Conservation (phyloP, 495 filamentous ascomycete species). For the Chaetomium fimeti region DNA sequence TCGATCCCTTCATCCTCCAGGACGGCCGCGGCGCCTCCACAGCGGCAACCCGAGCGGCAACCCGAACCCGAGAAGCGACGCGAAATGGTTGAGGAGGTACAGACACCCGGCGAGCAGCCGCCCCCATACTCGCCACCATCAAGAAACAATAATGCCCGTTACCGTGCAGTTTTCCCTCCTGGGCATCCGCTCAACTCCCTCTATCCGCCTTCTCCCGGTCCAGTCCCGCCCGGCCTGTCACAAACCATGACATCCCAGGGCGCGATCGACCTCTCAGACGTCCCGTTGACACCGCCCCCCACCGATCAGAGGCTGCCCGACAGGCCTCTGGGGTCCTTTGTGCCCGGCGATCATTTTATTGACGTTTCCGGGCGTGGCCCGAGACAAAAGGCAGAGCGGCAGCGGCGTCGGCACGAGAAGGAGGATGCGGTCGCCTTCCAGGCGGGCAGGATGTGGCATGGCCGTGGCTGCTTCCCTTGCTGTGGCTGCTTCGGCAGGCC, state of each 20-base stretch:
- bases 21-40: conserved; percentile 23
- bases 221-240: conserved; percentile 42
- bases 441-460: conserved; percentile 59
- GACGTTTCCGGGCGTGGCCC: conserved; percentile 31
- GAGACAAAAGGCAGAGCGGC: conserved; percentile 45
- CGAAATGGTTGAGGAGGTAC: conserved; percentile 6
- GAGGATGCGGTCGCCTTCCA: conserved; percentile 59
- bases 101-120: conserved; percentile 30
- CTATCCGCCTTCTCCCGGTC: conserved; percentile 48
- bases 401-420: conserved; percentile 59
- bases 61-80: conserved; percentile 42
- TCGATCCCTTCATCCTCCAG: conserved; percentile 23
- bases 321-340: conserved; percentile 38
- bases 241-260: conserved; percentile 50
- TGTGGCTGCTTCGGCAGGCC: conserved; percentile 61
- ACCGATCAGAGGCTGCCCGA: conserved; percentile 34
- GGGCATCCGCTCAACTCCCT: conserved; percentile 36
- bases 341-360: conserved; percentile 40
- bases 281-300: conserved; percentile 41
- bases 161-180: conserved; percentile 43
- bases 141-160: conserved; percentile 33
- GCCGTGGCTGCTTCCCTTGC: conserved; percentile 57
- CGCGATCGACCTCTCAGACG: conserved; percentile 42
- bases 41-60: conserved; percentile 13
- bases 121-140: conserved; percentile 46